These are phyloP conservation scores for Fusarium sp. DNA, from an alignment of 2,329 filamentous ascomycete species.

Conservation along the genomic window DNA sequence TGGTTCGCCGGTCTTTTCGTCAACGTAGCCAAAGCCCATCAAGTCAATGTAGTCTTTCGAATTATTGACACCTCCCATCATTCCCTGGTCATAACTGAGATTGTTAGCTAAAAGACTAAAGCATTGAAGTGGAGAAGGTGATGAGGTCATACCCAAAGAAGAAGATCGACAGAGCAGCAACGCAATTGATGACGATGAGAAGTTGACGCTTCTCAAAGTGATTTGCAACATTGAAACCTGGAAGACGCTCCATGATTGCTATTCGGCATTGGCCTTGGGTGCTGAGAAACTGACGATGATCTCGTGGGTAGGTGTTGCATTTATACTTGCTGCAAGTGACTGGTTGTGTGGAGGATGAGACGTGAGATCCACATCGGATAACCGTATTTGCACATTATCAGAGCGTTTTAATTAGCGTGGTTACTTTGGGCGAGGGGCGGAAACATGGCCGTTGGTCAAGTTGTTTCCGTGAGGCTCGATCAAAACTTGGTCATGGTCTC, in stretches of 20 bases:
- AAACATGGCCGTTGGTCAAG: not conserved
- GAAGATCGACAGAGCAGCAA: slow-evolving; percentile 39
- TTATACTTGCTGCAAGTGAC: slow-evolving; percentile 7
- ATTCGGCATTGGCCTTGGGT: not conserved
- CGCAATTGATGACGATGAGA: slow-evolving; percentile 38
- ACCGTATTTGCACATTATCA: not conserved
- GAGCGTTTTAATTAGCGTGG: not conserved
- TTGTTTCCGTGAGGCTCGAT: slow-evolving; percentile 13
- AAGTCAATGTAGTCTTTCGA: slow-evolving; percentile 29
- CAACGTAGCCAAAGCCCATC: slow-evolving; percentile 39
- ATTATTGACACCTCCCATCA: slow-evolving; percentile 39
- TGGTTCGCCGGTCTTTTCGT: slow-evolving; percentile 25
- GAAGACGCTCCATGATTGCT: slow-evolving; percentile 25
- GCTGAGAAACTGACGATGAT: not conserved
- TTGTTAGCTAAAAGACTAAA: not conserved
- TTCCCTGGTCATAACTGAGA: slow-evolving; percentile 21
- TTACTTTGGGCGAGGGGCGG: not conserved
- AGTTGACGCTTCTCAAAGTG: slow-evolving; percentile 39
- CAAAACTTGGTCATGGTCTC: not conserved
- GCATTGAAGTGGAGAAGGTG: accelerated
- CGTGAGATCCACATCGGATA: slow-evolving; percentile 9
- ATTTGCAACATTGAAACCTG: slow-evolving; percentile 29
- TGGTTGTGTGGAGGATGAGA: slow-evolving; percentile 6
- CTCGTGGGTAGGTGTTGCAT: not conserved
- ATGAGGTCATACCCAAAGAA: slow-evolving; percentile 37